Base-by-base conservation (phyloP, 352 stramenopile genomes). In the Globisporangium lucens region DNA sequence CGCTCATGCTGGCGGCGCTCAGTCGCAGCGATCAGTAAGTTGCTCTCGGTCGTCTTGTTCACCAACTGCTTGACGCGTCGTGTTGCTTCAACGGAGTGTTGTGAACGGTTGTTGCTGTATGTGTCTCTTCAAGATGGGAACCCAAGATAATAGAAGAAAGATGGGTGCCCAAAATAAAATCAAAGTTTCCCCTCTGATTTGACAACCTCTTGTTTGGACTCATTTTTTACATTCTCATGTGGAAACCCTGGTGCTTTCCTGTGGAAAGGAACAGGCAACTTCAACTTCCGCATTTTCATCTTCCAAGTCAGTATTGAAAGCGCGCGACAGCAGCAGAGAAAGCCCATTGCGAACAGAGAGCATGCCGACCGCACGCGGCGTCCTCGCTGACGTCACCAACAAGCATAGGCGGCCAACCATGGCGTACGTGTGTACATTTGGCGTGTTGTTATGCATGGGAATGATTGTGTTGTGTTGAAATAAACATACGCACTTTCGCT, bases 1-100 rank as follows among this genome's bases (percentile, higher is more conserved):
- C 63, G 43, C 70, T 56, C 75, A 82, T 80, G 24, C 13, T 20
- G 4, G 5, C 29, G 53, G 15, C 8, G 9, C 27, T 58, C 4
- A 20, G 13, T 4, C 17, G 12, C 24, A n/a, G 7, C 12, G 12
- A 27, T 33, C 2, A 33, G 30, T 33, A 6, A 6, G 29, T 22
- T 41, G 60, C 64, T 22, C 20, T 47, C 30, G 30, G 20, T 9
- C 12, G 27, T 41, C 29, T 38, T 47, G 29, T 60, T 27, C 22
- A 49, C 41, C 15, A n/a, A 49, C 15, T 49, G 20, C n/a, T 55
- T 27, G 47, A 3, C n/a, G 9, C n/a, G 7, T 17, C 5, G 20
- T 20, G 56, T 17, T 41, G 15, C 5, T 58, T 38, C 6, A 2
- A 12, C 30, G 22, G 24, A 36, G 51, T 57, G 12, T n/a, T 9